Percentiles rank a stretch among this genome's conserved stretches.
Conservation (phyloP, 306 rosid species). For the Macrotyloma uniflorum region DNA sequence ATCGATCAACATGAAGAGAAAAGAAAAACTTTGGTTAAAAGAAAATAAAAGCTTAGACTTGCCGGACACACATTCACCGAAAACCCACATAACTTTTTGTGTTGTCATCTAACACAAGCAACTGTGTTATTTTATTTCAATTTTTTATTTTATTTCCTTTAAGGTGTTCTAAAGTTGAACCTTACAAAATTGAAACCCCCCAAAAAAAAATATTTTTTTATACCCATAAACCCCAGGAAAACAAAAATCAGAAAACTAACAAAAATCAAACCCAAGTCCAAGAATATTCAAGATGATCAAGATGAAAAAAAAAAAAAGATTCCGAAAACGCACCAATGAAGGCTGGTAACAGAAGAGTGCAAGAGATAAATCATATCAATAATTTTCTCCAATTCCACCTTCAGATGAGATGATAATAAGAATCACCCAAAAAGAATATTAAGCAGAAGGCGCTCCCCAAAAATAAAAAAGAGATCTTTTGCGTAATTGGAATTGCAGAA, state of each 20-base stretch:
- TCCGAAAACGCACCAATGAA: slow-evolving; percentile 63
- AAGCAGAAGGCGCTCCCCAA: slow-evolving; percentile 1
- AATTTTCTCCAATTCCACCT: slow-evolving; percentile 45
- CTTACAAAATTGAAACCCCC: neutral
- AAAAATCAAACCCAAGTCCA: slow-evolving; percentile 36
- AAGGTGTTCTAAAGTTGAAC: slow-evolving; percentile 17
- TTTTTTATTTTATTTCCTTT: neutral
- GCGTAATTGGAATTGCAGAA: slow-evolving; percentile 30
- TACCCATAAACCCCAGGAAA: slow-evolving; percentile 39
- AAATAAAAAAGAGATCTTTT: neutral
- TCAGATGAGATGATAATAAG: slow-evolving; percentile 40
- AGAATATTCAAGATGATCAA: slow-evolving; percentile 9
- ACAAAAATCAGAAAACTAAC: slow-evolving; percentile 37
- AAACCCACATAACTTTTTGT: slow-evolving; percentile 40
- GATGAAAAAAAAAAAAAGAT: neutral
- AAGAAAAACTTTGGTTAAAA: slow-evolving; percentile 22
- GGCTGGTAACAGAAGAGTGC: slow-evolving; percentile 46
- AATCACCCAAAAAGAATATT: neutral
- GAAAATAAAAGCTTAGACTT: slow-evolving; percentile 45
- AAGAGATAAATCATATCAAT: slow-evolving; percentile 53
- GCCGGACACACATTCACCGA: slow-evolving; percentile 46
- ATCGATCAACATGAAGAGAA: slow-evolving; percentile 40
- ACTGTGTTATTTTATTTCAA: neutral
- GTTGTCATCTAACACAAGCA: slow-evolving; percentile 53
- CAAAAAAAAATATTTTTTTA: neutral